Evolutionary conservation across 495 filamentous ascomycete species (phyloP).

Genomic region (Aspergillus hancockii): DNA sequence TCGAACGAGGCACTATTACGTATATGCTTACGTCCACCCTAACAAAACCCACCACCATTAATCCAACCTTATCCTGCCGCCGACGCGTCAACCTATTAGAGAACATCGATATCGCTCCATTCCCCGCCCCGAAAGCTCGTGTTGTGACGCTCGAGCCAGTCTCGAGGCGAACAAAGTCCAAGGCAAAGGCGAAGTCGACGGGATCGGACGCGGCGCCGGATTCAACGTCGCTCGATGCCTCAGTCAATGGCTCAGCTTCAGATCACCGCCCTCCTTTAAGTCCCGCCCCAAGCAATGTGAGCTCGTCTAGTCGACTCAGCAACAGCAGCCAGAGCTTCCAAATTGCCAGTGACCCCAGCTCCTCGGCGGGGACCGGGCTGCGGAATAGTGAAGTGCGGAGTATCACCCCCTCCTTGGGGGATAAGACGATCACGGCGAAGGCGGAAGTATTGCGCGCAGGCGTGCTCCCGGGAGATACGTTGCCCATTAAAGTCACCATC

Average conservation of each 20-base stretch:
- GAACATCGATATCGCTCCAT: slow-evolving; percentile 61
- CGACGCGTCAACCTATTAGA: slow-evolving; percentile 78
- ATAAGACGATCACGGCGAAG: slow-evolving; percentile 82
- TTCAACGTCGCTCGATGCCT: slow-evolving; percentile 35
- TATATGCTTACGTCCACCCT: slow-evolving; percentile 88
- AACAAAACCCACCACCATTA: slow-evolving; percentile 85
- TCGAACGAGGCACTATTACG: slow-evolving; percentile 89
- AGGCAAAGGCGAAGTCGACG: slow-evolving; percentile 36
- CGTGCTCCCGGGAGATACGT: slow-evolving; percentile 79
- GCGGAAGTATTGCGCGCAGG: slow-evolving; percentile 80
- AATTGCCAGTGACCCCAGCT: slow-evolving; percentile 39
- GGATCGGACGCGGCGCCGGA: slow-evolving; percentile 39
- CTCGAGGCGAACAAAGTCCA: slow-evolving; percentile 55
- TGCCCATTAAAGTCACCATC: slow-evolving; percentile 78
- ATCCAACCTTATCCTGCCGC: slow-evolving; percentile 75
- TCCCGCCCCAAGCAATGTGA: slow-evolving; percentile 63
- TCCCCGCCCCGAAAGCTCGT: slow-evolving; percentile 62
- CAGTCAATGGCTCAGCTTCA: slow-evolving; percentile 27
- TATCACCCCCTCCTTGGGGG: slow-evolving; percentile 40
- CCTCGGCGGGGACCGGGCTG: slow-evolving; percentile 37
- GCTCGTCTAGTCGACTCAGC: slow-evolving; percentile 61
- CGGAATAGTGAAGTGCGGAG: slow-evolving; percentile 47
- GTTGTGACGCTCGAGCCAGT: slow-evolving; percentile 80
- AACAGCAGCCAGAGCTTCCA: slow-evolving; percentile 59
- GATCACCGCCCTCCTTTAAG: slow-evolving; percentile 48